Base-by-base conservation (phyloP, 352 stramenopile species). In the Phytophthora ramorum region DNA sequence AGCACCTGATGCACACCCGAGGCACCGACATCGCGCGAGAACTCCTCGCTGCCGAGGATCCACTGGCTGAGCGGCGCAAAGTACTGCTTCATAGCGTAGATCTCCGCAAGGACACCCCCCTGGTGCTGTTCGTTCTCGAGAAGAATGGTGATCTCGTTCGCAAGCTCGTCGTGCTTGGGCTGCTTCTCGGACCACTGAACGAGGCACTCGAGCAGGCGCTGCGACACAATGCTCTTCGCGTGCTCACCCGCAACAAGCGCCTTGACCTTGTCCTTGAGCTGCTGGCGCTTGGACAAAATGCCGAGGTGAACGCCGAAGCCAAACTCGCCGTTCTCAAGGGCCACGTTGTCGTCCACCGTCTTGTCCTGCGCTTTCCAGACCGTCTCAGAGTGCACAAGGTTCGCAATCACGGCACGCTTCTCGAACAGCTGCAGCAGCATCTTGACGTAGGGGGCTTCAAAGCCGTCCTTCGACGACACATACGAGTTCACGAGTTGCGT, bases 371-470 rank as follows among this genome's bases (percentile, higher is more conserved):
- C 68, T 51, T 90, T 90, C 84, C 84, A 91, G 26, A 92, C 71
- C 12, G 84, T 92, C 24, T 73, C 81, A 0, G 76, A 86, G 19
- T 79, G 80, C 51, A 90, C 81, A 30, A 92, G 76, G 62, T 92
- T 91, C 28, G 84, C 84, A 45, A 92, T 81, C 16, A 92, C 82
- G 0, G 82, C 82, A 30, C 84, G 81, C 44, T 84, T 78, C 51
- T 91, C 81, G 41, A 92, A 92, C 19, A 92, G 60, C 66, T 92
- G 81, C 55, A 89, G 49, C 58, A 92, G 62, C 84, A 92, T 92
- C 75, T 92, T 90, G 13, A 92, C 76, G 67, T 92, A 92, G 4
- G 84, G 84, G 4, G 80, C 75, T 28, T 92, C 84, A 24, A 91
- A 87, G 20, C 66, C 73, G 12, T 91, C 82, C 45, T 83, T 80